phyloP scores from a whole-genome alignment of 768 basidiomycete genomes.

The Podaxis sp. region DNA sequence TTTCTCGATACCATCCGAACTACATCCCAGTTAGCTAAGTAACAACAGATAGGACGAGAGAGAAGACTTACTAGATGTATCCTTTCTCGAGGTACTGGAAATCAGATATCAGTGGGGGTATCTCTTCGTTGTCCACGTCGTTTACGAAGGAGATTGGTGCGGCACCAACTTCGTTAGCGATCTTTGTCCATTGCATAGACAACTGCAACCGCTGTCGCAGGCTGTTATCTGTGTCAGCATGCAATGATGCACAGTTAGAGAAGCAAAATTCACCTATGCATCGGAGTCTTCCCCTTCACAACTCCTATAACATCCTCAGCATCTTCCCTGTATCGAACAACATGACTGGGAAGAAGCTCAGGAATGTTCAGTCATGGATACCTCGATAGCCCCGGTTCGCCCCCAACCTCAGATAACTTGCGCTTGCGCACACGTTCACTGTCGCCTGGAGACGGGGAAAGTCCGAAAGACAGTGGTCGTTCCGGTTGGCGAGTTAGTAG shows the following conservation, averaged over 20 bases:
- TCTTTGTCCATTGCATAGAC: conserved; percentile 17
- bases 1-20: conserved; percentile 17
- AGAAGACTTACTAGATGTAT: conserved; percentile 45
- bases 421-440: not conserved
- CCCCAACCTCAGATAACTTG: not conserved
- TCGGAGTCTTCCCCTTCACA: not conserved
- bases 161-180: conserved; percentile 31
- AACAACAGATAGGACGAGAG: conserved; percentile 2
- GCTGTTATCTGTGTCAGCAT: not conserved
- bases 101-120: conserved; percentile 37
- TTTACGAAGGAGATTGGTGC: conserved; percentile 36
- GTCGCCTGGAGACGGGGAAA: not conserved
- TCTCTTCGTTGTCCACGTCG: conserved; percentile 39
- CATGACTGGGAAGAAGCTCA: not conserved
- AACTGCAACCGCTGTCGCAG: not conserved
- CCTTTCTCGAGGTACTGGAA: conserved; percentile 55
- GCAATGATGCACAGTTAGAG: not conserved
- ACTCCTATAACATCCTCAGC: not conserved
- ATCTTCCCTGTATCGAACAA: not conserved
- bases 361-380: not conserved
- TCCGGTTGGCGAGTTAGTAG: not conserved
- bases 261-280: not conserved
- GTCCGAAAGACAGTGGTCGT: not conserved
- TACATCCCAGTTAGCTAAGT: conserved; percentile 16
- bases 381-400: not conserved